Percentiles rank a stretch among this genome's conserved stretches.
Conservation (phyloP, 352 stramenopile genomes). For the Hyaloperonospora arabidopsidis region DNA sequence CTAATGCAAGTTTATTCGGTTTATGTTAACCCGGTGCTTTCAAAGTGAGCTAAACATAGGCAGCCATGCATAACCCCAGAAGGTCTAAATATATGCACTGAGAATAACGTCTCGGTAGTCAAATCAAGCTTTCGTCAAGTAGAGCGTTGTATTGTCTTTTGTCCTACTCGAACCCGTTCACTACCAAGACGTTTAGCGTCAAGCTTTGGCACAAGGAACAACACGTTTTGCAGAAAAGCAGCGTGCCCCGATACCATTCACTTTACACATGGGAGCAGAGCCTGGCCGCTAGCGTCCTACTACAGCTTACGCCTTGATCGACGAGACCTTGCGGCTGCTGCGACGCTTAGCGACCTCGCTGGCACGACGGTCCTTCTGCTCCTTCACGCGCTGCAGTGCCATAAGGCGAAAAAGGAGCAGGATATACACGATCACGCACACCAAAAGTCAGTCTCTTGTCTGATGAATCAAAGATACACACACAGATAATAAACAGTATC, state of each 20-base stretch:
- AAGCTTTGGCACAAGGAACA: slow-evolving; percentile 16
- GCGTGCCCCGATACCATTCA: slow-evolving; percentile 14
- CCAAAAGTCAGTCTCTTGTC: slow-evolving; percentile 32
- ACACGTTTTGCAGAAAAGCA: slow-evolving; percentile 22
- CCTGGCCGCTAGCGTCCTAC: slow-evolving; percentile 12
- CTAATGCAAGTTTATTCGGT: no score
- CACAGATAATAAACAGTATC: neutral
- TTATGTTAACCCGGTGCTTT: no score
- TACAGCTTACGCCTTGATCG: slow-evolving; percentile 83
- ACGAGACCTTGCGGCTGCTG: slow-evolving; percentile 92
- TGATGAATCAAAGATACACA: neutral
- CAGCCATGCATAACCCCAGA: no score
- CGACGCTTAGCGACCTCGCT: slow-evolving; percentile 97
- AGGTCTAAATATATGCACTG: no score
- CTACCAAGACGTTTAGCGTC: slow-evolving; percentile 6
- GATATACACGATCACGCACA: slow-evolving; percentile 33
- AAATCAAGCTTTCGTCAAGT: neutral
- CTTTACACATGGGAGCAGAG: neutral
- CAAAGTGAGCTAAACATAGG: no score
- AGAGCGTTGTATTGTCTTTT: slow-evolving; percentile 34
- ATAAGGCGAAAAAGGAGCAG: slow-evolving; percentile 91
- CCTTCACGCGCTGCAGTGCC: slow-evolving; percentile 95
- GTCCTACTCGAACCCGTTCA: slow-evolving; percentile 30
- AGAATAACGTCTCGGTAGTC: no score
- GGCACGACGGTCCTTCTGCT: slow-evolving; percentile 96